phyloP scores from a whole-genome alignment of 306 rosid species.

The Neltuma alba region DNA sequence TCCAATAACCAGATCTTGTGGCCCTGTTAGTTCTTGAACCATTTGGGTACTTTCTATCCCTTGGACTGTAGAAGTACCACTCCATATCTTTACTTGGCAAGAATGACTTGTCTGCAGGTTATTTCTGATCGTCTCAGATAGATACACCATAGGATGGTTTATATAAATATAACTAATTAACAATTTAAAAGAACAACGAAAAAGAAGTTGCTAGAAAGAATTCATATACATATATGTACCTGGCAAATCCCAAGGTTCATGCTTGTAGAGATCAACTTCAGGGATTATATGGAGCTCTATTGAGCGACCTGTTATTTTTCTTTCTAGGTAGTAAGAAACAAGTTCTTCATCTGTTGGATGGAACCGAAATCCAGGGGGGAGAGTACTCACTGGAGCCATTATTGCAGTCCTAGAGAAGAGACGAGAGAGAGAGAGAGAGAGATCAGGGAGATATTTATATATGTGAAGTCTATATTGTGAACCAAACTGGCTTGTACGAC shows the following conservation, averaged over 20 bases:
- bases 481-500: constrained; percentile 44
- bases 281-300: constrained; percentile 94
- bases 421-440: no score
- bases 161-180: no score
- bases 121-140: neutral
- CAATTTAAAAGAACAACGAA: neutral
- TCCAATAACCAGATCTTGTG: constrained; percentile 89
- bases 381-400: constrained; percentile 81
- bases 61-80: constrained; percentile 91
- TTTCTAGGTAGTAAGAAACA: constrained; percentile 81
- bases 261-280: constrained; percentile 91
- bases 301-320: constrained; percentile 76
- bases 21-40: constrained; percentile 95
- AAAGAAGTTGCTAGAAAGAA: neutral
- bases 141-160: no score
- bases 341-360: constrained; percentile 98
- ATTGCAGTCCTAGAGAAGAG: constrained; percentile 26
- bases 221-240: constrained; percentile 41
- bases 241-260: constrained; percentile 97
- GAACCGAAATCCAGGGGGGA: constrained; percentile 90
- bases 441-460: no score
- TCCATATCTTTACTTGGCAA: constrained; percentile 91
- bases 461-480: constrained; percentile 4
- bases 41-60: constrained; percentile 89
- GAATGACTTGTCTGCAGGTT: constrained; percentile 64